phyloP scores from a whole-genome alignment of 805 yeast species.

The Yarrowia sp. region DNA sequence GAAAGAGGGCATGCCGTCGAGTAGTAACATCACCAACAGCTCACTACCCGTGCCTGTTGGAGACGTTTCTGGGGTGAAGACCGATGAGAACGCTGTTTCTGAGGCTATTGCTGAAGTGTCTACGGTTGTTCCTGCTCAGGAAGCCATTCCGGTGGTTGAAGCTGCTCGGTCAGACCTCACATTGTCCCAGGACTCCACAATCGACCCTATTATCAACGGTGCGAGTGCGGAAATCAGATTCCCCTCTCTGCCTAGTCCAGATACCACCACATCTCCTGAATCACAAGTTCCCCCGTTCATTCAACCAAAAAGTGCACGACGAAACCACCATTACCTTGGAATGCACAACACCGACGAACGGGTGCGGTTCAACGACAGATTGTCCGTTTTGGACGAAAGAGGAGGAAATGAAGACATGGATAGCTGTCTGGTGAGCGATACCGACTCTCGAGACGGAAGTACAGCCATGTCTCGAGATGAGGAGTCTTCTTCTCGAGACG shows the following conservation, averaged over 20 bases:
- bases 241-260: slow-evolving; percentile 28
- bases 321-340: not conserved
- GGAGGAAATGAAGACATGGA: not conserved
- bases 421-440: slow-evolving; percentile 7
- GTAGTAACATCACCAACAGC: too few relatives aligned
- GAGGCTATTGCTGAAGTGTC: not conserved
- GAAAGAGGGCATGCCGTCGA: too few relatives aligned
- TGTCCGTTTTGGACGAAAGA: slow-evolving; percentile 2
- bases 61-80: not conserved
- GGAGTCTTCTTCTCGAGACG: slow-evolving; percentile 27
- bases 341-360: slow-evolving; percentile 6
- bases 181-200: not conserved
- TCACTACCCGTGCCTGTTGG: not conserved
- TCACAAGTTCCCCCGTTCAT: slow-evolving; percentile 21
- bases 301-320: slow-evolving; percentile 10
- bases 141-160: not conserved
- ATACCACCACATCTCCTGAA: slow-evolving; percentile 15
- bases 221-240: slow-evolving; percentile 17
- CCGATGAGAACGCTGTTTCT: not conserved
- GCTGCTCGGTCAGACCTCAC: too few relatives aligned
- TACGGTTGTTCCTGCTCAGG: slow-evolving; percentile 12
- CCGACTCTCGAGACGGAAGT: slow-evolving; percentile 1
- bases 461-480: slow-evolving; percentile 5
- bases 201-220: not conserved
- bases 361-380: slow-evolving; percentile 14